Conservation (phyloP, 257 asterid genomes). For the Solanum ossicruentum region DNA sequence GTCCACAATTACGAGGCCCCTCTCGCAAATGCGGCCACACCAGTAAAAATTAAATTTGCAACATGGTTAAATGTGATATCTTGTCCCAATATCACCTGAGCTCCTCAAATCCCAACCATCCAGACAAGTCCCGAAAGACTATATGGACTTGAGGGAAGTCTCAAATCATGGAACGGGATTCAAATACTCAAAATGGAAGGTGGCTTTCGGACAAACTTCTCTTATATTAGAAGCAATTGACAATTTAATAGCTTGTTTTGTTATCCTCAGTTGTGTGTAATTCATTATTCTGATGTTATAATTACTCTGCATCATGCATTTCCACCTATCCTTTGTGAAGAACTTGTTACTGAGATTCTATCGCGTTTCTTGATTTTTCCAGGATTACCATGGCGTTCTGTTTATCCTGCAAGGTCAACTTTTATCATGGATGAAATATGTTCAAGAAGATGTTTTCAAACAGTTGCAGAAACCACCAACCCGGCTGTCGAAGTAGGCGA, state of each 20-base stretch:
- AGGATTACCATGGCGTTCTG: slow-evolving; percentile 23
- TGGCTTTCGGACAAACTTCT: background rate
- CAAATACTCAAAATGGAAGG: background rate
- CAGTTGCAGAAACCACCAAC: slow-evolving; percentile 17
- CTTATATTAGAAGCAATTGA: background rate
- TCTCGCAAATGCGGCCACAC: background rate
- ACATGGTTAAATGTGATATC: background rate
- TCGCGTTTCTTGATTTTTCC: background rate
- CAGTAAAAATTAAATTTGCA: background rate
- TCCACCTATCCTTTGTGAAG: background rate
- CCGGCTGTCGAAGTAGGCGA: slow-evolving; percentile 12
- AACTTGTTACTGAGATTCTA: background rate
- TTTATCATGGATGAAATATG: slow-evolving; percentile 6
- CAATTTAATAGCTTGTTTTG: background rate
- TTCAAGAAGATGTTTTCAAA: slow-evolving; percentile 28
- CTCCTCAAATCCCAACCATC: background rate
- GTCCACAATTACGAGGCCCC: background rate
- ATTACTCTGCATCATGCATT: background rate
- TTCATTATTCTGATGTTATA: background rate
- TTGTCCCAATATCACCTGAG: background rate
- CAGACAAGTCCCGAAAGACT: background rate
- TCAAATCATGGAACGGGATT: background rate
- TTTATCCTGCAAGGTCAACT: slow-evolving; percentile 30
- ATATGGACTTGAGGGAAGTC: background rate
- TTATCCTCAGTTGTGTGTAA: background rate